These are phyloP conservation scores for Leishmania arabica DNA, from an alignment of 208 protist species.

Conservation along the genomic window DNA sequence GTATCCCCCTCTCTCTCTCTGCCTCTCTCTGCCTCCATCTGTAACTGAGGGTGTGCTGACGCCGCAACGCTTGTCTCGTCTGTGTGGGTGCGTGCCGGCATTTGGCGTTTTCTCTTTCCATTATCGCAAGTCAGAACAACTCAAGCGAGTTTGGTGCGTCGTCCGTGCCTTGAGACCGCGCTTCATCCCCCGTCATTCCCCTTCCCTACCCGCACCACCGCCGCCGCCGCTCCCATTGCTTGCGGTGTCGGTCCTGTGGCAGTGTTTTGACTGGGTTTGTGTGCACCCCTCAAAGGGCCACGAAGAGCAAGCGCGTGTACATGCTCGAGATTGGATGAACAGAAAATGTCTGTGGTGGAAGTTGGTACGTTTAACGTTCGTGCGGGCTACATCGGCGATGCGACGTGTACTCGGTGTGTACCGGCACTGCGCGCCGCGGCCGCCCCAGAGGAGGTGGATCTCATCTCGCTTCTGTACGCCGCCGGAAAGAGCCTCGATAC, in stretches of 20 bases:
- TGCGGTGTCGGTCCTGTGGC: not conserved
- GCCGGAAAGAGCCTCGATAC: slow-evolving; percentile 8
- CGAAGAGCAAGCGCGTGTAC: not conserved
- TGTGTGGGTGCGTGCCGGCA: not conserved
- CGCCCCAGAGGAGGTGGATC: slow-evolving; percentile 40
- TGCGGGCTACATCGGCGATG: slow-evolving; percentile 79
- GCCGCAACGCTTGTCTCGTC: too few relatives aligned
- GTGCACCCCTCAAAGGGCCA: not conserved
- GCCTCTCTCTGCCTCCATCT: not conserved
- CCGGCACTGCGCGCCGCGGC: slow-evolving; percentile 33
- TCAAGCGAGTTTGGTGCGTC: not conserved
- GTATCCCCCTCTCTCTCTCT: not conserved
- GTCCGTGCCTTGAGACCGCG: not conserved
- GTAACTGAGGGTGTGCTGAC: not conserved
- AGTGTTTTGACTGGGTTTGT: not conserved
- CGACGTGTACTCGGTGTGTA: slow-evolving; percentile 48
- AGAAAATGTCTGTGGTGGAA: slow-evolving; percentile 70
- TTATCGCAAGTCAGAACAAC: not conserved
- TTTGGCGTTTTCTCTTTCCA: not conserved
- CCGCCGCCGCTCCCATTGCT: not conserved
- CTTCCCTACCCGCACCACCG: too few relatives aligned
- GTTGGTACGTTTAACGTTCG: slow-evolving; percentile 68
- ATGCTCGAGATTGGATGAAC: not conserved
- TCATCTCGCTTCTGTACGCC: slow-evolving; percentile 53
- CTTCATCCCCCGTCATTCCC: not conserved